These are phyloP conservation scores for Deakozyma indianensis DNA, from an alignment of 805 yeast species.

Conservation along the genomic window DNA sequence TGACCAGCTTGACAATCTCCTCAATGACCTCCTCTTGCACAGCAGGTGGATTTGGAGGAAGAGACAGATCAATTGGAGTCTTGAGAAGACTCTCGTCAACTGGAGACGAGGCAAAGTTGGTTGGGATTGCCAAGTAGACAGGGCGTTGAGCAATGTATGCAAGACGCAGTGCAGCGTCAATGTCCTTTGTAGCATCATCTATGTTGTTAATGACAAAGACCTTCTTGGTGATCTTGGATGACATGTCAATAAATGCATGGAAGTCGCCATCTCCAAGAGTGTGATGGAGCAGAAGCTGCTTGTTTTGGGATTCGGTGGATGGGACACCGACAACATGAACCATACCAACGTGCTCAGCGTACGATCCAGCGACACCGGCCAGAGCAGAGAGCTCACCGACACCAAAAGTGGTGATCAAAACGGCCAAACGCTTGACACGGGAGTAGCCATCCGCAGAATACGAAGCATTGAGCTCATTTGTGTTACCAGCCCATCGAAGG, in stretches of 20 bases:
- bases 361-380: slow-evolving; percentile 79
- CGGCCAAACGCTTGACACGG: slow-evolving; percentile 61
- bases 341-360: slow-evolving; percentile 79
- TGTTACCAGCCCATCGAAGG: slow-evolving; percentile 80
- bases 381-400: slow-evolving; percentile 79
- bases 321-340: slow-evolving; percentile 82
- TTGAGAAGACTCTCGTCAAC: slow-evolving; percentile 45
- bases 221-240: slow-evolving; percentile 54
- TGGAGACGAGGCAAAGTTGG: slow-evolving; percentile 52
- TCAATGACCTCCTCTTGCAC: slow-evolving; percentile 52
- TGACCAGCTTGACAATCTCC: slow-evolving; percentile 36
- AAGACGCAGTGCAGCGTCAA: slow-evolving; percentile 60
- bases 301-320: slow-evolving; percentile 55
- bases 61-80: slow-evolving; percentile 48
- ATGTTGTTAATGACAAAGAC: slow-evolving; percentile 51
- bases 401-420: slow-evolving; percentile 74
- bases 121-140: slow-evolving; percentile 70
- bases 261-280: slow-evolving; percentile 76
- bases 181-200: slow-evolving; percentile 49
- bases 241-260: slow-evolving; percentile 68
- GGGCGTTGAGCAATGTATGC: slow-evolving; percentile 67
- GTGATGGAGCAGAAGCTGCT: slow-evolving; percentile 64
- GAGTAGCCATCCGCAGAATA: slow-evolving; percentile 85
- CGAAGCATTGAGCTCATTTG: slow-evolving; percentile 81
- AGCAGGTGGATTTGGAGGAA: slow-evolving; percentile 42